phyloP scores from a whole-genome alignment of 352 stramenopile genomes.

The Blastocystis sp. region DNA sequence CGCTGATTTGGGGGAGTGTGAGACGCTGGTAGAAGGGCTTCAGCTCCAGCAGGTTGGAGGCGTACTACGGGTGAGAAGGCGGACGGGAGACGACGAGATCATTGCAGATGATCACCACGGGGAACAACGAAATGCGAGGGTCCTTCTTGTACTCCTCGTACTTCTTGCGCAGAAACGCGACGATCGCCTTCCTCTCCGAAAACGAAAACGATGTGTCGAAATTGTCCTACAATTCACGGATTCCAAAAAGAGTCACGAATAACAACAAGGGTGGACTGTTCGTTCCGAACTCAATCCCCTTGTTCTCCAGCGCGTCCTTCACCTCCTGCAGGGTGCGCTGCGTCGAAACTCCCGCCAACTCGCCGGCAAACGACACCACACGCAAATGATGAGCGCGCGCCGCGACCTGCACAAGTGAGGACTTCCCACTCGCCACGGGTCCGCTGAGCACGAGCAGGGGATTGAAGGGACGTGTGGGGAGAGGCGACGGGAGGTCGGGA shows the following conservation, averaged over 20 bases:
- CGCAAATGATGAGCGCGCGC: background rate
- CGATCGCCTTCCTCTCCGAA: constrained; percentile 22
- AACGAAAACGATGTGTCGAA: constrained; percentile 33
- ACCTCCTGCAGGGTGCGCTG: constrained; percentile 8
- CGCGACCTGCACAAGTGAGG: constrained; percentile 17
- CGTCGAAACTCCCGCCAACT: background rate
- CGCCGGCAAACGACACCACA: constrained; percentile 16
- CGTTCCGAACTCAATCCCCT: constrained; percentile 11
- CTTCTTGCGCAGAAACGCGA: background rate
- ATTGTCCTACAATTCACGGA: constrained; percentile 29
- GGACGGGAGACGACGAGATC: background rate
- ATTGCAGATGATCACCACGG: constrained; percentile 40
- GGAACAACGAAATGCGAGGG: background rate
- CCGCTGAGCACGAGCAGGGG: constrained; percentile 5
- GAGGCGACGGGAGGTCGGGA: constrained; percentile 29
- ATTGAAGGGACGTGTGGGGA: background rate
- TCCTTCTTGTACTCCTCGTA: constrained; percentile 15
- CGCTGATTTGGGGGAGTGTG: background rate
- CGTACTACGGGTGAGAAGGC: constrained; percentile 27
- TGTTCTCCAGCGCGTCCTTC: background rate
- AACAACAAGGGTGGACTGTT: constrained; percentile 19
- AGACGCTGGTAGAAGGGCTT: constrained; percentile 18
- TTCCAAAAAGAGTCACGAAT: background rate
- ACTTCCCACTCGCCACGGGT: constrained; percentile 40
- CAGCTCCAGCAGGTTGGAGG: constrained; percentile 9